A percentile compares a stretch with the other conserved stretches of the same genome.
These are phyloP conservation scores for Solanum gracilifrons DNA, from an alignment of 257 asterid genomes.

Conservation along the genomic window DNA sequence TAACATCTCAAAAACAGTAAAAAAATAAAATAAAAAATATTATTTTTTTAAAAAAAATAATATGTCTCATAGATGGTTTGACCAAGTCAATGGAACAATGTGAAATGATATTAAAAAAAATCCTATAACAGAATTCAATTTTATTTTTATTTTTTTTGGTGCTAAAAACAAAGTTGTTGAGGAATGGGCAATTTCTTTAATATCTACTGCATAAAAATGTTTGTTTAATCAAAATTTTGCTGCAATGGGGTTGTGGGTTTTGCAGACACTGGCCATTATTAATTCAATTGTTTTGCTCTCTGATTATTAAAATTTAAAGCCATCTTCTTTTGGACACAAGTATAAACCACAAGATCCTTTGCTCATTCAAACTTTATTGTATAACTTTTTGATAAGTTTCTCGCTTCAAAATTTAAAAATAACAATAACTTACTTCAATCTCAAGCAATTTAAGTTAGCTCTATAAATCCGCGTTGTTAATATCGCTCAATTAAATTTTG, in stretches of 20 bases:
- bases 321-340: not conserved
- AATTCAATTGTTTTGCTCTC: not conserved
- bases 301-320: not conserved
- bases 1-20: slow-evolving; percentile 24
- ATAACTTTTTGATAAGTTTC: not conserved
- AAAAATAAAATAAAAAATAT: not conserved
- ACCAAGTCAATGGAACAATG: slow-evolving; percentile 13
- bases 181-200: slow-evolving; percentile 35
- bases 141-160: not conserved
- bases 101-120: not conserved
- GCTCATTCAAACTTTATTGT: not conserved
- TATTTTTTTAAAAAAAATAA: not conserved
- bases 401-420: not conserved
- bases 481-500: not conserved
- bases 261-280: not conserved
- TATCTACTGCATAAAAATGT: slow-evolving; percentile 1
- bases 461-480: not conserved
- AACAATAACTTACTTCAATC: not conserved
- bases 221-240: slow-evolving; percentile 19
- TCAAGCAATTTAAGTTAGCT: not conserved
- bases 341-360: not conserved
- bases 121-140: slow-evolving; percentile 4
- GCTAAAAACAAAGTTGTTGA: slow-evolving; percentile 27
- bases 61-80: slow-evolving; percentile 10
- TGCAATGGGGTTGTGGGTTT: slow-evolving; percentile 8